phyloP scores from a whole-genome alignment of 2,329 filamentous ascomycete genomes.

The Aspergillus pseudoviridinutans region DNA sequence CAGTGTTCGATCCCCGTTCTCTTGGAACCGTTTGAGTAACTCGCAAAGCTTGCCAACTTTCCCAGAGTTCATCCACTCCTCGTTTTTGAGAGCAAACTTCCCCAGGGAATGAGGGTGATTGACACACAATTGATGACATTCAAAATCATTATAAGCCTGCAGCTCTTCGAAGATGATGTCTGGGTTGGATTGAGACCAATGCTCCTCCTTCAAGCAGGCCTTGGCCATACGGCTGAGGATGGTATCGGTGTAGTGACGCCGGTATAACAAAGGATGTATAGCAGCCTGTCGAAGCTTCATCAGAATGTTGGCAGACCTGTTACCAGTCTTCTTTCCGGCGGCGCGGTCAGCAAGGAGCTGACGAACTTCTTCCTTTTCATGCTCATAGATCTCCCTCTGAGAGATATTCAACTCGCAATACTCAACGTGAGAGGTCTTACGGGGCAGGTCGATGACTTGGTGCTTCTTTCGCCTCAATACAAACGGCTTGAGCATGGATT shows the following conservation, averaged over 20 bases:
- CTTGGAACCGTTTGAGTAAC: conserved; percentile 67
- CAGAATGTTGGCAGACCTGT: conserved; percentile 63
- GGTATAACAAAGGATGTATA: conserved; percentile 84
- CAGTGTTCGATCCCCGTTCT: conserved; percentile 79
- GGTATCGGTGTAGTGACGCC: conserved; percentile 71
- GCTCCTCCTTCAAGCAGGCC: conserved; percentile 68
- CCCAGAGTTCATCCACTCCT: conserved; percentile 69
- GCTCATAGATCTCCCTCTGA: conserved; percentile 71
- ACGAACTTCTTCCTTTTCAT: conserved; percentile 60
- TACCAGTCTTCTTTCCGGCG: conserved; percentile 51
- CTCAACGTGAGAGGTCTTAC: conserved; percentile 72
- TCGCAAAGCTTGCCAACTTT: conserved; percentile 80
- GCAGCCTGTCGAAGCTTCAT: conserved; percentile 91
- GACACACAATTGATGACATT: conserved; percentile 56
- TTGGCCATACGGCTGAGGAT: conserved; percentile 73
- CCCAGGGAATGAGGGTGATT: conserved; percentile 51
- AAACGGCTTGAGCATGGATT: conserved; percentile 91
- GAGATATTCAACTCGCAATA: conserved; percentile 72
- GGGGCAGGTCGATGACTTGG: conserved; percentile 82
- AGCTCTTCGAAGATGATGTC: conserved; percentile 54
- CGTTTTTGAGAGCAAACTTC: conserved; percentile 55
- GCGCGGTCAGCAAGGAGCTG: conserved; percentile 58
- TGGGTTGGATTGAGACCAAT: conserved; percentile 48
- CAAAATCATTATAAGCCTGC: conserved; percentile 56
- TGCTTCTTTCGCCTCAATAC: conserved; percentile 91